Evolutionary conservation across 148 eudicot species (phyloP).

Genomic region (Vaccinium vitisidaea): DNA sequence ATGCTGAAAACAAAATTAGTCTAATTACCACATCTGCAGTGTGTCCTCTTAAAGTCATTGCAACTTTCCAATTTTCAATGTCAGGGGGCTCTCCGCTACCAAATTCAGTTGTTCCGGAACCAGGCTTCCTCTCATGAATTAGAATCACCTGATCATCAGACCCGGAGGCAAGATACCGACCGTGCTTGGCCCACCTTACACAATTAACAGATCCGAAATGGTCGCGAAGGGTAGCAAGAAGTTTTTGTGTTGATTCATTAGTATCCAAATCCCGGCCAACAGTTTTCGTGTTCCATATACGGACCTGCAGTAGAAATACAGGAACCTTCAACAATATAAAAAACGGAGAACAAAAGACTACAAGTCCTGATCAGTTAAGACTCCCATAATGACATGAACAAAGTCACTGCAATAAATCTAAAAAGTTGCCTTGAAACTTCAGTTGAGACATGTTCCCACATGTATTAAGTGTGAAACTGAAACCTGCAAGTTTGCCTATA

Average conservation of each 20-base stretch:
- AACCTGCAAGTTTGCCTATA: not conserved
- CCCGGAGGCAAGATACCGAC: conserved; percentile 85
- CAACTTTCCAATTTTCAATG: conserved; percentile 93
- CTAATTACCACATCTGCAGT: conserved; percentile 97
- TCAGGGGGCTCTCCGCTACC: conserved; percentile 99
- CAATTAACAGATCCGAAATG: conserved; percentile 98
- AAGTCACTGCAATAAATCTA: not conserved
- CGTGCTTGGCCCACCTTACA: conserved; percentile 98
- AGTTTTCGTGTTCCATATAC: conserved; percentile 89
- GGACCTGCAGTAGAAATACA: conserved; percentile 49
- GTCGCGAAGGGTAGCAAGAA: conserved; percentile 92
- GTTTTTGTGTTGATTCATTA: conserved; percentile 59
- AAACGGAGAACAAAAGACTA: not conserved
- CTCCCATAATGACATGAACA: not conserved
- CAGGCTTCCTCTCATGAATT: conserved; percentile 92
- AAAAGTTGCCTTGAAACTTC: not conserved
- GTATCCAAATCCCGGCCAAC: conserved; percentile 52
- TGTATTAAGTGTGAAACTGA: not conserved
- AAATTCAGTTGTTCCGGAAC: conserved; percentile 96
- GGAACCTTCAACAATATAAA: not conserved
- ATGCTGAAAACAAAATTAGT: not conserved
- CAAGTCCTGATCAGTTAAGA: not conserved
- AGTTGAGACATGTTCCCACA: not conserved
- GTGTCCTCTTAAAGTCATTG: conserved; percentile 92
- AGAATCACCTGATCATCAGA: conserved; percentile 94